Evolutionary conservation across 257 asterid species (phyloP).

Genomic region (Lycium barbarum): DNA sequence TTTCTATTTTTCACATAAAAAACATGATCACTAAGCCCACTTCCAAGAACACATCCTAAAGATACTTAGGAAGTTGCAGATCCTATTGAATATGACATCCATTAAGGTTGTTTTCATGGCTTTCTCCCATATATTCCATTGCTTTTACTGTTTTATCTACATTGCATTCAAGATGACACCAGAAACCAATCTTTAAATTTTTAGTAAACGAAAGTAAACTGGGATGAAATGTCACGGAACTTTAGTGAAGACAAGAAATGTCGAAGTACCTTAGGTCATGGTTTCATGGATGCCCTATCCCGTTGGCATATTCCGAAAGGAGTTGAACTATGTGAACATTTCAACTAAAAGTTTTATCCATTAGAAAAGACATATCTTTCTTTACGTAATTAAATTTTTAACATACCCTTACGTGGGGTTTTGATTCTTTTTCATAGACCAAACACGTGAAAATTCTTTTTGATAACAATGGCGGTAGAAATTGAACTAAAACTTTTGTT

Average conservation of each 20-base stretch:
- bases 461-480: no score
- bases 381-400: no score
- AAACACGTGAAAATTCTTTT: no score
- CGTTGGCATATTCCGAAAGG: no score
- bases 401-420: no score
- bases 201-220: neutral
- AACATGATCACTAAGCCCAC: neutral
- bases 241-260: neutral
- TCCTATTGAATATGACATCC: constrained; percentile 16
- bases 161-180: neutral
- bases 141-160: neutral
- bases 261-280: neutral
- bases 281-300: no score
- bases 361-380: no score
- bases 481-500: no score
- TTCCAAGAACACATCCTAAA: neutral
- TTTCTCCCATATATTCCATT: neutral
- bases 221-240: neutral
- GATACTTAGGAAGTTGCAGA: constrained; percentile 12
- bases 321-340: no score
- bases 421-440: no score
- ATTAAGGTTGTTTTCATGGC: neutral
- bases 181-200: neutral
- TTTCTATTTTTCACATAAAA: neutral
- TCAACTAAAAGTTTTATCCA: no score